These are phyloP conservation scores for Pythium monospermum DNA, from an alignment of 352 stramenopile species.

Conservation along the genomic window DNA sequence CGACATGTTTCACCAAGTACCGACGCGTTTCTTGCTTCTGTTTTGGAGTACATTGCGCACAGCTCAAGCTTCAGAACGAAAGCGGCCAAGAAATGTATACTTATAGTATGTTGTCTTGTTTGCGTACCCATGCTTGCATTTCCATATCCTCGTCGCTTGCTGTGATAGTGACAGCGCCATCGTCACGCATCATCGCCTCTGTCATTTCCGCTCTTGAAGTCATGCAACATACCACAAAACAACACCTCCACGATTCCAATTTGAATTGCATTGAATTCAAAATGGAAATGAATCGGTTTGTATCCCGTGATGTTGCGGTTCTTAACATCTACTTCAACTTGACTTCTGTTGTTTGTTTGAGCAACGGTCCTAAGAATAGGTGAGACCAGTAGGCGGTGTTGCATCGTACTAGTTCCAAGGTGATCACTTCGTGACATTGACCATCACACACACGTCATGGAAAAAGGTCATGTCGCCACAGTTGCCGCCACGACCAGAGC, in stretches of 20 bases:
- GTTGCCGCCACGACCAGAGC: not conserved
- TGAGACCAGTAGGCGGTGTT: not conserved
- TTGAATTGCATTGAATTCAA: constrained; percentile 10
- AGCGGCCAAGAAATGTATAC: not conserved
- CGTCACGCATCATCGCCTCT: too few species aligned
- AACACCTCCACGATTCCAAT: constrained; percentile 10
- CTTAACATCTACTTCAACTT: constrained; percentile 3
- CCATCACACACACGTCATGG: not conserved
- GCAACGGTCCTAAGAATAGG: not conserved
- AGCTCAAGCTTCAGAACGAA: not conserved
- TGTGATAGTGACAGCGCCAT: not conserved
- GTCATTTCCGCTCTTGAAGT: too few species aligned
- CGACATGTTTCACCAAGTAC: constrained; percentile 57
- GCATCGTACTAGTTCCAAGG: not conserved
- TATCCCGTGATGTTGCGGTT: constrained; percentile 6
- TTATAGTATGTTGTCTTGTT: not conserved
- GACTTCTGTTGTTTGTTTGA: too few species aligned
- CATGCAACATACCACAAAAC: not conserved
- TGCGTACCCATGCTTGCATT: constrained; percentile 18
- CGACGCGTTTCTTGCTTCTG: constrained; percentile 56
- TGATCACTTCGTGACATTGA: not conserved
- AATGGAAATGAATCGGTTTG: not conserved
- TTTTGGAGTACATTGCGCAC: not conserved
- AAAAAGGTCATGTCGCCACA: not conserved
- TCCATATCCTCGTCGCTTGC: constrained; percentile 17